A percentile compares a stretch with the other conserved stretches of the same genome.
Evolutionary conservation across 257 asterid genomes (phyloP).

Genomic region (Striga asiatica): DNA sequence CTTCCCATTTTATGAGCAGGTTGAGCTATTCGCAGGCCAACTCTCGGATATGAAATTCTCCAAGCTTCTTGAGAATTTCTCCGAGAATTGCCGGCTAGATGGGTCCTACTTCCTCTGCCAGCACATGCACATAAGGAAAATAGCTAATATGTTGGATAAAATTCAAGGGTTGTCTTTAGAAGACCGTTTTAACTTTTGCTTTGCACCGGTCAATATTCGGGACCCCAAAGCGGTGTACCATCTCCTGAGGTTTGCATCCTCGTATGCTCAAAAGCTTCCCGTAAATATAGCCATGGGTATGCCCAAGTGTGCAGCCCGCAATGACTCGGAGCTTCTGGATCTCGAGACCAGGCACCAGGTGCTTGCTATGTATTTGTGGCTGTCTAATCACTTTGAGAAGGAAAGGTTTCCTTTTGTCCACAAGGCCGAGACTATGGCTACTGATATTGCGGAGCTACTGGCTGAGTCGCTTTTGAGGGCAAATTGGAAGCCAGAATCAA

Average conservation of each 20-base stretch:
- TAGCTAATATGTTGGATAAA: conserved; percentile 80
- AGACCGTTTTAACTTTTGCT: conserved; percentile 88
- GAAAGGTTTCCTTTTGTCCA: conserved; percentile 68
- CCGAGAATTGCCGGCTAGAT: conserved; percentile 63
- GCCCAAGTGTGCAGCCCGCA: conserved; percentile 67
- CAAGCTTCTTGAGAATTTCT: conserved; percentile 61
- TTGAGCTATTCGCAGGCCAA: conserved; percentile 79
- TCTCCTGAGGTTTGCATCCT: conserved; percentile 67
- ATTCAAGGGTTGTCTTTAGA: conserved; percentile 63
- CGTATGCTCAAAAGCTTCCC: conserved; percentile 60
- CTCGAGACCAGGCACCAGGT: conserved; percentile 94
- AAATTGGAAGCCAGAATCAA: too few species aligned
- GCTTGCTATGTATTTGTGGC: conserved; percentile 84
- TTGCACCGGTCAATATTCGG: conserved; percentile 79
- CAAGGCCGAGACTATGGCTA: too few species aligned
- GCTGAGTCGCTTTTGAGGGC: too few species aligned
- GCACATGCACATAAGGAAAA: conserved; percentile 59
- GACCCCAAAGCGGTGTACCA: conserved; percentile 95
- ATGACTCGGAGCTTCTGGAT: conserved; percentile 87
- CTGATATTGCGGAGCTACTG: too few species aligned
- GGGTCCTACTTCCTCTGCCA: conserved; percentile 72
- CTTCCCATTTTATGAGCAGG: conserved; percentile 83
- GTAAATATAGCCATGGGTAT: conserved; percentile 89
- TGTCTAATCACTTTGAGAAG: conserved; percentile 72
- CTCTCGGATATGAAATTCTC: conserved; percentile 47